Conservation (phyloP, 306 rosid genomes). For the Lathyrus oleraceus region DNA sequence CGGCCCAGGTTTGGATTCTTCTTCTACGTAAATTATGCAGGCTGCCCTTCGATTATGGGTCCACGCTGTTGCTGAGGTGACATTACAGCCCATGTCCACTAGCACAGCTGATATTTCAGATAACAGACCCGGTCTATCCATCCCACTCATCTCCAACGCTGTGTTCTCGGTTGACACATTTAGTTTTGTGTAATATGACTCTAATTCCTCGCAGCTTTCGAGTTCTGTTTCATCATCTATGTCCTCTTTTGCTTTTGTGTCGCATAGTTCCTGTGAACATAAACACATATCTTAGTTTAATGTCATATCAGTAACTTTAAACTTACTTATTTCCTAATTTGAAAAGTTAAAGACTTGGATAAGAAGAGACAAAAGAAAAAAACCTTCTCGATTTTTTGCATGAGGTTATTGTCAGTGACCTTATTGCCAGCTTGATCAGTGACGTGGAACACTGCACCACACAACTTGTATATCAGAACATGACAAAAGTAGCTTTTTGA, state of each 20-base stretch:
- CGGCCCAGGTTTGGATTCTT: constrained; percentile 55
- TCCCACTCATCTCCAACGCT: constrained; percentile 69
- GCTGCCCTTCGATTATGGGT: constrained; percentile 70
- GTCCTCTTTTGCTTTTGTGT: constrained; percentile 44
- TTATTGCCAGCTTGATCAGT: constrained; percentile 83
- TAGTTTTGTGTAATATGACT: background rate
- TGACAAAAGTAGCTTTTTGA: background rate
- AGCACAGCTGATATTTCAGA: constrained; percentile 77
- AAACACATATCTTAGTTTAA: background rate
- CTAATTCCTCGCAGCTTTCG: constrained; percentile 20
- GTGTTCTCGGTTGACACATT: constrained; percentile 38
- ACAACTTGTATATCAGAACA: constrained; percentile 35
- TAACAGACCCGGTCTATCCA: constrained; percentile 70
- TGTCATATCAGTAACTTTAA: background rate
- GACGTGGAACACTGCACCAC: constrained; percentile 76
- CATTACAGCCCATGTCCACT: constrained; percentile 56
- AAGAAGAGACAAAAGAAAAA: constrained; percentile 23
- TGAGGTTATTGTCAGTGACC: constrained; percentile 67
- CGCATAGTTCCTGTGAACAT: constrained; percentile 62
- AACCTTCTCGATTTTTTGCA: constrained; percentile 72
- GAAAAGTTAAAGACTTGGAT: background rate
- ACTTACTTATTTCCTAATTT: background rate
- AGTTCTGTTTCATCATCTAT: constrained; percentile 25
- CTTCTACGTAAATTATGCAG: constrained; percentile 62
- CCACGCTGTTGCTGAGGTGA: constrained; percentile 71